phyloP scores from a whole-genome alignment of 108 stramenopile genomes.

The Cyclostephanos invisitatus region DNA sequence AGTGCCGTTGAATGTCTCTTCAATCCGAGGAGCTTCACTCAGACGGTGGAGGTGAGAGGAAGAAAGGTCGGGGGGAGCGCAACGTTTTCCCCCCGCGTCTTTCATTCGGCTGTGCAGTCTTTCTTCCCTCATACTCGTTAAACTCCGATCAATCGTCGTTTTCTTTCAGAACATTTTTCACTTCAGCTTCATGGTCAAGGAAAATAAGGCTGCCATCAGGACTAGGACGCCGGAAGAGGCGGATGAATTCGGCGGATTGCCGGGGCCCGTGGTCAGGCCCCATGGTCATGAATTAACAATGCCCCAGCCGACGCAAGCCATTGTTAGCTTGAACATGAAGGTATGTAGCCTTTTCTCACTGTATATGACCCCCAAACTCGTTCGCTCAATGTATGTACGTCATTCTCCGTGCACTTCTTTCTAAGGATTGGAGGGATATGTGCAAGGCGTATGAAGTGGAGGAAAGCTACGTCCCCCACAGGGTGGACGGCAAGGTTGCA shows the following conservation, averaged over 20 bases:
- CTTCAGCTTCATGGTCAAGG: slow-evolving; percentile 80
- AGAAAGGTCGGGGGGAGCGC: neutral
- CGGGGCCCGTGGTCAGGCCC: slow-evolving; percentile 35
- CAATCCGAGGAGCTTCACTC: slow-evolving; percentile 85
- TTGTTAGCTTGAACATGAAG: slow-evolving; percentile 69
- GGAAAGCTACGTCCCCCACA: slow-evolving; percentile 67
- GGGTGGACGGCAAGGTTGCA: slow-evolving; percentile 27
- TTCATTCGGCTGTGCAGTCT: neutral
- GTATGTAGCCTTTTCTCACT: neutral
- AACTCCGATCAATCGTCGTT: neutral
- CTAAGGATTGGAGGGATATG: slow-evolving; percentile 74
- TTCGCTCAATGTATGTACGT: neutral
- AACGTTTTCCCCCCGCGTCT: neutral
- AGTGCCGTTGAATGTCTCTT: slow-evolving; percentile 65
- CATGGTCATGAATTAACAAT: neutral
- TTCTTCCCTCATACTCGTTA: neutral
- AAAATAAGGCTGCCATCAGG: slow-evolving; percentile 49
- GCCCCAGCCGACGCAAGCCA: slow-evolving; percentile 55
- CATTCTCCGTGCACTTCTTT: neutral
- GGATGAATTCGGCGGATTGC: slow-evolving; percentile 23
- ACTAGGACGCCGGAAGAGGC: slow-evolving; percentile 32
- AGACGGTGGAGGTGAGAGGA: slow-evolving; percentile 69
- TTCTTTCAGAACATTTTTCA: slow-evolving; percentile 67
- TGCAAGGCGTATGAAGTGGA: slow-evolving; percentile 58
- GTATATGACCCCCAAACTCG: neutral